Evolutionary conservation across 441 rosid species (phyloP), one percentile per base, ranked within the genome.

Genomic region (Populus tomentosa): DNA sequence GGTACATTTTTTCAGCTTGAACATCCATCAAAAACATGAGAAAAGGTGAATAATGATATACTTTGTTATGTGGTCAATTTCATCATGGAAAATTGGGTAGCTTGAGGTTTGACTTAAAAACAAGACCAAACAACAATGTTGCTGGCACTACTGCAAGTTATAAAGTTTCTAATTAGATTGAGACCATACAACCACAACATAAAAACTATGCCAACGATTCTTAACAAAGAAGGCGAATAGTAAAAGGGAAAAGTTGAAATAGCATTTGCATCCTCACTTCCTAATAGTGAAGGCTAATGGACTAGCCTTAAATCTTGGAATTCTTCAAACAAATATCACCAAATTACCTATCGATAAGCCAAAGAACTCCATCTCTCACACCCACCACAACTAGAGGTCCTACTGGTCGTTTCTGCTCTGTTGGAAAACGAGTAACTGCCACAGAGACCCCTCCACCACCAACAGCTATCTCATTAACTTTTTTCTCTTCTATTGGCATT

Each of bases 381-480:
- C 98, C 99, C 81, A 91, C 94, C 75, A 96, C 89, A 80, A 91
- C 87, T 72, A 96, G 89, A 75, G 99, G 98, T 84, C 99, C 99
- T 66, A 96, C 92, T 61, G 99, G 99, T 75, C 99, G 93, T 80
- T 90, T 96, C 82, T 94, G 98, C 85, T 96, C 99, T 72, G 85
- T 67, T 21, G 99, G 99, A 82, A 96, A 96, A 81, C 99, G 98
- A 78, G 98, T 94, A 84, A 96, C 95, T 74, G 98, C 99, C 72
- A 96, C 98, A 59, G 98, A 90, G 75, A 96, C 95, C 78, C 99
- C 99, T 74, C 99, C 99, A 77, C 99, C 99, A 83, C 98, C 99
- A 79, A 96, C 99, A 87, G 98, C 99, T 81, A 94, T 87, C 88
- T 96, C 99, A 85, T 80, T 90, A 85, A 80, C 78, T 86, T 86